phyloP scores from a whole-genome alignment of 1,284 basidiomycete species.

The Tilletia caries region DNA sequence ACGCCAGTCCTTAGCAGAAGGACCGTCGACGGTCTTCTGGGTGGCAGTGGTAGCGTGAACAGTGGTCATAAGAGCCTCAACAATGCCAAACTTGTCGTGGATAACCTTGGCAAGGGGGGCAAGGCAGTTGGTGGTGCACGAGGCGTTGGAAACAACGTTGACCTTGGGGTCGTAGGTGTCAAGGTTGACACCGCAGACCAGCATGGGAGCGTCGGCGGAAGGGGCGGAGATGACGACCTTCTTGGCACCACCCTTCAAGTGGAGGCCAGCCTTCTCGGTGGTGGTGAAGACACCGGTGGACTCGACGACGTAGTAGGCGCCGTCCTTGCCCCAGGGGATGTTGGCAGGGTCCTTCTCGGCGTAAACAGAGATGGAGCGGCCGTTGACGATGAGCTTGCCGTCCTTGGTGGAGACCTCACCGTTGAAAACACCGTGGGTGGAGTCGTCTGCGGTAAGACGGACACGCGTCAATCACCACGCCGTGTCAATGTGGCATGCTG shows the following conservation, averaged over 20 bases:
- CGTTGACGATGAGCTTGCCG: conserved; percentile 84
- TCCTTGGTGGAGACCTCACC: conserved; percentile 78
- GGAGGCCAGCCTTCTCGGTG: conserved; percentile 75
- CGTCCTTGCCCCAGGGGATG: conserved; percentile 78
- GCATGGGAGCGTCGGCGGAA: conserved; percentile 96
- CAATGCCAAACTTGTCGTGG: conserved; percentile 68
- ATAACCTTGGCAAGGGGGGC: conserved; percentile 98
- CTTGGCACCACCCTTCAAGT: conserved; percentile 99
- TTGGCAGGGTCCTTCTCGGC: conserved; percentile 77
- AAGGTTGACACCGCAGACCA: conserved; percentile 81
- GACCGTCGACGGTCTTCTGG: conserved; percentile 98
- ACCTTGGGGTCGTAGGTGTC: conserved; percentile 87
- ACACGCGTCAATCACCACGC: not conserved
- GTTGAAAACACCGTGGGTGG: conserved; percentile 93
- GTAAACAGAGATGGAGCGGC: conserved; percentile 74
- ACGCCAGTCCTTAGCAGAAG: conserved; percentile 63
- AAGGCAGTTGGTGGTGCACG: conserved; percentile 95
- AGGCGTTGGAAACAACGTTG: conserved; percentile 92
- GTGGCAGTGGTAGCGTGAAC: conserved; percentile 82
- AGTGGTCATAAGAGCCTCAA: conserved; percentile 84
- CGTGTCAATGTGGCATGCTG: not conserved
- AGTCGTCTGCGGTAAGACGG: conserved; percentile 62
- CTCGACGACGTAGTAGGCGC: conserved; percentile 93
- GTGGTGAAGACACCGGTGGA: conserved; percentile 99
- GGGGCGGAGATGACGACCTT: conserved; percentile 99